Base-by-base conservation (phyloP, 2,329 filamentous ascomycete genomes). In the Fusarium compactum region DNA sequence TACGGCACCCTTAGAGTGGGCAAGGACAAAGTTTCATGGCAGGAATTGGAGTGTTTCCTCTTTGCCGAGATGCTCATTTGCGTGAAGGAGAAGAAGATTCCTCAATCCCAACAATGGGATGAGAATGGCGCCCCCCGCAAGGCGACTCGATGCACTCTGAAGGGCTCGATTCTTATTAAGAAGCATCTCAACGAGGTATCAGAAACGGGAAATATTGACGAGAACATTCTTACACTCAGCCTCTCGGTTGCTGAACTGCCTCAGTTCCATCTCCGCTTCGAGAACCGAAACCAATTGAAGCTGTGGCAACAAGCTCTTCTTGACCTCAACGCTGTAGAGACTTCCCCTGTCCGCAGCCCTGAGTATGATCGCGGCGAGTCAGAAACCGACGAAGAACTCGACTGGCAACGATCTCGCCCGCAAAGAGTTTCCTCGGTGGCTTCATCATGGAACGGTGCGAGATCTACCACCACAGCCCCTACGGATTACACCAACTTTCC, bases 51-150 rank as follows among this genome's bases (percentile, higher is more conserved):
- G 79, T 99, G 96, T 80, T 99, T 94, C 79, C 87, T 99, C 30
- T 99, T 99, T 78, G 93, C 92, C 7, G 96, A 99, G 82, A 99
- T 99, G 96, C 91, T 99, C 75, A 99, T 99, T 71, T 99, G 96
- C 78, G 94, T 99, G 66, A 99, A 98, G 82, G 96, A 98, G 82
- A 98, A 98, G 87, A 97, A 95, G 82, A 81, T 85, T 72, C 84
- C 41, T 4, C 78, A 80, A 25, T 66, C 86, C 41, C 86, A 89
- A 54, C 89, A 92, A 70, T 95, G 92, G 87, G 91, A 90, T 53
- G 89, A 89, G 56, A 83, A 82, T 20, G 83, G 84, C 7, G 78
- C 84, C 2, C 86, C 86, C 24, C 86, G 87, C 59, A 95, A 91
- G 78, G 84, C 87, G 12, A 89, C 90, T 5, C 89, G 93, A 69